These are phyloP conservation scores for Penicillium riverlandense DNA, from an alignment of 495 filamentous ascomycete genomes.

Conservation along the genomic window DNA sequence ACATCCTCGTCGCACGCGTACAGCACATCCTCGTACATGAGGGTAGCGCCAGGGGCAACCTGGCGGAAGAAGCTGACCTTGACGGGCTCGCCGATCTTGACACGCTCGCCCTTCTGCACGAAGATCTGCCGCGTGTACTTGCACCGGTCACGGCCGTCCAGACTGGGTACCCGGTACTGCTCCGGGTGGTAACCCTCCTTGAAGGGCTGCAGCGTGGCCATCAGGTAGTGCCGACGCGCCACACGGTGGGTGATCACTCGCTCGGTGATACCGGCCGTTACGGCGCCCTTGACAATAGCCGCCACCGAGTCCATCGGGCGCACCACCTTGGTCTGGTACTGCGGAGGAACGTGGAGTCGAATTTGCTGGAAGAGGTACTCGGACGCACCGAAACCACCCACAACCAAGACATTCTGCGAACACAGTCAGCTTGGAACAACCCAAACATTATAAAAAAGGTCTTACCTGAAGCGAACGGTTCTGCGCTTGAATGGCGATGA, in stretches of 20 bases:
- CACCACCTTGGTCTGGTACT: conserved; percentile 73
- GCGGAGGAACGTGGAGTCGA: conserved; percentile 69
- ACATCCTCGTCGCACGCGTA: conserved; percentile 98
- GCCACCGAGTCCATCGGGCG: conserved; percentile 81
- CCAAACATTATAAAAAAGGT: neutral
- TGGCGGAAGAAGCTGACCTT: conserved; percentile 99
- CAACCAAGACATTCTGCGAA: conserved; percentile 62
- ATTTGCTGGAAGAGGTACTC: conserved; percentile 83
- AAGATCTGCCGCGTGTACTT: conserved; percentile 99
- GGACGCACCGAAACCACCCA: conserved; percentile 73
- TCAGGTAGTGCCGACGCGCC: conserved; percentile 96
- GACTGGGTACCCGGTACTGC: conserved; percentile 90
- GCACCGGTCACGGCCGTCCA: conserved; percentile 96
- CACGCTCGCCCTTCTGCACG: conserved; percentile 95
- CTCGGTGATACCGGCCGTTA: conserved; percentile 91
- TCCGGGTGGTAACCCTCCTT: conserved; percentile 98
- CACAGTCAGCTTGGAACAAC: conserved; percentile 12
- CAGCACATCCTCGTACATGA: conserved; percentile 98
- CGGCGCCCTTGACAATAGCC: conserved; percentile 73
- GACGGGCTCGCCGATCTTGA: conserved; percentile 98
- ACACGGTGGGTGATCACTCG: conserved; percentile 94
- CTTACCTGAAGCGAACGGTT: conserved; percentile 64
- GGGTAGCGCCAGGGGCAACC: conserved; percentile 90
- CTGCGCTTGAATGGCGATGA: conserved; percentile 74
- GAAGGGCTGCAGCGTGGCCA: conserved; percentile 98